Conservation (phyloP, 768 basidiomycete genomes). For the Epithele typhae region DNA sequence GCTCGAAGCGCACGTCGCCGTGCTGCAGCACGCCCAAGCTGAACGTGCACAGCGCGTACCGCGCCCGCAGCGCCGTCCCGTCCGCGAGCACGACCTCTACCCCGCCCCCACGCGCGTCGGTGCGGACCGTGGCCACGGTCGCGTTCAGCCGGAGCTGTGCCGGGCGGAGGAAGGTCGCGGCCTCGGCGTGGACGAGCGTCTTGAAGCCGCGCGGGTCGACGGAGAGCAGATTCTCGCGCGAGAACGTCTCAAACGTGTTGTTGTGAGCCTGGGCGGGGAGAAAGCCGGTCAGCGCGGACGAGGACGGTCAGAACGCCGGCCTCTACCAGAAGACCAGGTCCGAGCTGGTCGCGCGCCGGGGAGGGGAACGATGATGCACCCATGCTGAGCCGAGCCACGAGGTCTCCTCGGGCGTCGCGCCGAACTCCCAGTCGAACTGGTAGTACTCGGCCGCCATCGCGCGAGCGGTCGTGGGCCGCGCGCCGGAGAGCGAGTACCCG, state of each 20-base stretch:
- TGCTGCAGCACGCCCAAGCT: slow-evolving; percentile 69
- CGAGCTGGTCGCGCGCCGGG: slow-evolving; percentile 19
- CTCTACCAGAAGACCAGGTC: slow-evolving; percentile 20
- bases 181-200: slow-evolving; percentile 52
- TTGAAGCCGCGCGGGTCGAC: slow-evolving; percentile 64
- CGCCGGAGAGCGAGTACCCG: slow-evolving; percentile 49
- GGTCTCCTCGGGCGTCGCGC: slow-evolving; percentile 57
- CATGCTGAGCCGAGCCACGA: slow-evolving; percentile 62
- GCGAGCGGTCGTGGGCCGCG: slow-evolving; percentile 40
- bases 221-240: slow-evolving; percentile 46
- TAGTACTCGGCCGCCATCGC: slow-evolving; percentile 57
- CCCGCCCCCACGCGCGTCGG: slow-evolving; percentile 42
- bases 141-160: slow-evolving; percentile 46
- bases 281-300: slow-evolving; percentile 7
- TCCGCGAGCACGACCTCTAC: slow-evolving; percentile 38
- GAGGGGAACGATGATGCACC: slow-evolving; percentile 33
- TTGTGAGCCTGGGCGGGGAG: slow-evolving; percentile 50
- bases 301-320: not conserved
- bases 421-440: slow-evolving; percentile 46
- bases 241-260: slow-evolving; percentile 53
- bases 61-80: slow-evolving; percentile 41
- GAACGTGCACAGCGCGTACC: slow-evolving; percentile 64
- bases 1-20: slow-evolving; percentile 52
- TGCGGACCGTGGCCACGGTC: slow-evolving; percentile 43
- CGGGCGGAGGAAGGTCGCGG: slow-evolving; percentile 45